Evolutionary conservation across 2,329 filamentous ascomycete genomes (phyloP).

Genomic region (Ceratocystis lukuohia): DNA sequence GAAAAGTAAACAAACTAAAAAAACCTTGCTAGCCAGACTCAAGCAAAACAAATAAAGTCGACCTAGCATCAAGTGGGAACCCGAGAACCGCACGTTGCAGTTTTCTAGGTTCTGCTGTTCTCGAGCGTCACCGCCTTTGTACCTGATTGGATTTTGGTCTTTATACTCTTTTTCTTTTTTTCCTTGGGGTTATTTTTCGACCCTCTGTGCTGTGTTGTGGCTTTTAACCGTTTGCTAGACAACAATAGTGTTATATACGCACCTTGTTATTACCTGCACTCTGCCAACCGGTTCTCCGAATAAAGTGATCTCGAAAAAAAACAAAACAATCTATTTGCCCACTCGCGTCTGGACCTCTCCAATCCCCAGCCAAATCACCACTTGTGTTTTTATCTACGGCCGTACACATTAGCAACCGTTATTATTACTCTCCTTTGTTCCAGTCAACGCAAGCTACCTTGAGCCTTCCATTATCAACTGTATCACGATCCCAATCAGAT

Average conservation of each 20-base stretch:
- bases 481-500: neutral
- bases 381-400: neutral
- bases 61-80: conserved; percentile 10
- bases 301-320: neutral
- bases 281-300: neutral
- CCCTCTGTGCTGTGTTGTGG: neutral
- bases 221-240: neutral
- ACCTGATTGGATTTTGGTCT: conserved; percentile 18
- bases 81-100: conserved; percentile 6
- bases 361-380: neutral
- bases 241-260: conserved; percentile 1
- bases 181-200: neutral
- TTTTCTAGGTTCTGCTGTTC: neutral
- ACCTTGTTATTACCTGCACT: neutral
- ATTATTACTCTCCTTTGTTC: neutral
- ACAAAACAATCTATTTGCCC: neutral
- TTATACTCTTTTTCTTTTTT: conserved; percentile 12
- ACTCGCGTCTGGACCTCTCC: neutral
- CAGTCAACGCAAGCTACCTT: neutral
- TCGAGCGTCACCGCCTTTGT: conserved; percentile 18
- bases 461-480: neutral
- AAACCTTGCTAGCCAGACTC: neutral
- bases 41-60: neutral
- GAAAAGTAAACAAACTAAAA: conserved; percentile 8
- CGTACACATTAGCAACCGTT: neutral